Evolutionary conservation across 2,329 filamentous ascomycete genomes (phyloP).

Genomic region (Scedosporium aurantiacum): DNA sequence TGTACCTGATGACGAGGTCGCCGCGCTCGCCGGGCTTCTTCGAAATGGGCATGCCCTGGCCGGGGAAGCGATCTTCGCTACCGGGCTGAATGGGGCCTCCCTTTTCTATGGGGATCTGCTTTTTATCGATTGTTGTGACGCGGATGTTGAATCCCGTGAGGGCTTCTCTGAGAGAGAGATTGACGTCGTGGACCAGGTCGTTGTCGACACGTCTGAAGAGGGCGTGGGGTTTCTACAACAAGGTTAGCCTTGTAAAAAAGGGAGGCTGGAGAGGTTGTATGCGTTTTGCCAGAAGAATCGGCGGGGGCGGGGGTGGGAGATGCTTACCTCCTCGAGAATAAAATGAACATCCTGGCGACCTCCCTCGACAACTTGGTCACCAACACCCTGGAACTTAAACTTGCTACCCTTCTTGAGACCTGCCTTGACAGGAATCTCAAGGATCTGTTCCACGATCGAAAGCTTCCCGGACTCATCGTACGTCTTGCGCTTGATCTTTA

Average conservation of each 20-base stretch:
- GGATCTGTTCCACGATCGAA: slow-evolving; percentile 74
- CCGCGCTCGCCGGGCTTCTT: slow-evolving; percentile 80
- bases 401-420: slow-evolving; percentile 95
- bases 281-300: background rate
- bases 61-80: slow-evolving; percentile 69
- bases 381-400: slow-evolving; percentile 97
- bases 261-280: background rate
- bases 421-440: slow-evolving; percentile 92
- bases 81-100: slow-evolving; percentile 77
- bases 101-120: slow-evolving; percentile 69
- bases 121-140: slow-evolving; percentile 88
- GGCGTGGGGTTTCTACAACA: slow-evolving; percentile 66
- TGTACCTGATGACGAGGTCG: slow-evolving; percentile 80
- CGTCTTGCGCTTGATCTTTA: slow-evolving; percentile 95
- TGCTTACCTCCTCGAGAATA: slow-evolving; percentile 78
- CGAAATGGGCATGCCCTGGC: slow-evolving; percentile 85
- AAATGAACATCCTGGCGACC: slow-evolving; percentile 94
- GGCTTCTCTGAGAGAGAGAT: slow-evolving; percentile 83
- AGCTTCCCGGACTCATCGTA: slow-evolving; percentile 81
- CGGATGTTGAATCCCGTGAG: slow-evolving; percentile 87
- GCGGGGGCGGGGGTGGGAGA: no score
- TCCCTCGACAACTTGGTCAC: slow-evolving; percentile 82
- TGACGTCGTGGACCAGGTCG: slow-evolving; percentile 67
- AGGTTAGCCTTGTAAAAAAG: slow-evolving; percentile 25
- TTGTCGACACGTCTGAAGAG: slow-evolving; percentile 81